phyloP scores from a whole-genome alignment of 1,139 yeast genomes.

The Hemisphaericaspora subhashii region DNA sequence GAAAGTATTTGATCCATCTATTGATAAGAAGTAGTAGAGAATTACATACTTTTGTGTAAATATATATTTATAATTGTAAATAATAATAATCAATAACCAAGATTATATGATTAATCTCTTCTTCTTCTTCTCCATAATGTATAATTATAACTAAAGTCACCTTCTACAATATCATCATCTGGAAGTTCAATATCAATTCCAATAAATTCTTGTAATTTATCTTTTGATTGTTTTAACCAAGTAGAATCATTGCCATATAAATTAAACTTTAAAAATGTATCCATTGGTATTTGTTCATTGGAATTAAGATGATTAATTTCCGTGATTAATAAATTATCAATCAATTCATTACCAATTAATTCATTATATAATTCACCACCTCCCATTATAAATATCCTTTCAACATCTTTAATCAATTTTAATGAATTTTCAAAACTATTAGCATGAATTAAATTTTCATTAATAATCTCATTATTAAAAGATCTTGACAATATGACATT shows the following conservation, averaged over 20 bases:
- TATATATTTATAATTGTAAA: constrained; percentile 1
- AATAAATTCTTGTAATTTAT: constrained; percentile 40
- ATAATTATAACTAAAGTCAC: constrained; percentile 20
- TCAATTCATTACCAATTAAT: constrained; percentile 41
- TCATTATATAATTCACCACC: constrained; percentile 85
- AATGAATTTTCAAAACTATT: constrained; percentile 50
- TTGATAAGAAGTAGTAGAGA: background rate
- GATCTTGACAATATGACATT: constrained; percentile 74
- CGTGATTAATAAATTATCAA: constrained; percentile 70
- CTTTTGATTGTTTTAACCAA: constrained; percentile 38
- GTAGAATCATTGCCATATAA: constrained; percentile 24
- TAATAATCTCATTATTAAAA: constrained; percentile 19
- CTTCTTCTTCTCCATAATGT: constrained; percentile 17
- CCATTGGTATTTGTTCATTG: constrained; percentile 53
- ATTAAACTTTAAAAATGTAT: constrained; percentile 56
- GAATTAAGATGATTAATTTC: constrained; percentile 47
- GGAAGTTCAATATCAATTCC: constrained; percentile 36
- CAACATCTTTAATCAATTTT: constrained; percentile 27
- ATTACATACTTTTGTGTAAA: background rate
- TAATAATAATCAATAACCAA: background rate
- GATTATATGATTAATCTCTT: constrained; percentile 4
- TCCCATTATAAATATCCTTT: constrained; percentile 79
- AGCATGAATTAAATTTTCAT: constrained; percentile 39
- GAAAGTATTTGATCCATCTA: constrained; percentile 47
- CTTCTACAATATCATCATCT: constrained; percentile 46